A percentile compares a stretch with the other conserved stretches of the same genome.
These are phyloP conservation scores for Malbranchea zuffiana DNA, from an alignment of 2,329 filamentous ascomycete species.

Conservation along the genomic window DNA sequence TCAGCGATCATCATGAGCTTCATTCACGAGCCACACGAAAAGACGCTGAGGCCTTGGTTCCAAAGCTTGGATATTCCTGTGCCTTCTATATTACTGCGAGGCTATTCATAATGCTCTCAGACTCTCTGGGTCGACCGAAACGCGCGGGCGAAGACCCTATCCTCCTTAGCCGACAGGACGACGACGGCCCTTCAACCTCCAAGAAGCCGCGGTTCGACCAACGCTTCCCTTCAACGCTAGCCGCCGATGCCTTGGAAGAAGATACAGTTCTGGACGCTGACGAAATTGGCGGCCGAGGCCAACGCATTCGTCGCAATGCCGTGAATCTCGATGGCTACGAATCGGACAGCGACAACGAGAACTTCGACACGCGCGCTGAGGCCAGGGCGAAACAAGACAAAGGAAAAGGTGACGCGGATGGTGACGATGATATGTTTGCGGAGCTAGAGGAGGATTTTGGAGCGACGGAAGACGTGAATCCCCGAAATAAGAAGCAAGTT, in stretches of 20 bases:
- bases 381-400: conserved; percentile 39
- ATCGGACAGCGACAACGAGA: conserved; percentile 83
- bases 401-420: conserved; percentile 32
- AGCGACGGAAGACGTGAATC: conserved; percentile 43
- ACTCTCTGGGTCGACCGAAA: conserved; percentile 64
- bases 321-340: conserved; percentile 97
- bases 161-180: conserved; percentile 55
- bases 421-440: conserved; percentile 71
- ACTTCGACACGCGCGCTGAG: conserved; percentile 65
- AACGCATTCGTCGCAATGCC: conserved; percentile 75
- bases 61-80: neutral
- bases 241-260: conserved; percentile 66
- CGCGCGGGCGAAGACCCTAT: conserved; percentile 72
- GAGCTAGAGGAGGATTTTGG: conserved; percentile 50
- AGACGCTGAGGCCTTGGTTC: too few species aligned
- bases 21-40: too few species aligned
- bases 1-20: too few species aligned
- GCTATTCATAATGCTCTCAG: conserved; percentile 38
- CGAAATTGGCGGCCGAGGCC: conserved; percentile 66
- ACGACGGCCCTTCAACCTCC: conserved; percentile 37
- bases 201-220: conserved; percentile 90
- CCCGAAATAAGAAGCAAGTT: conserved; percentile 48
- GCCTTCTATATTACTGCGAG: neutral
- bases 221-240: conserved; percentile 85
- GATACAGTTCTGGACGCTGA: conserved; percentile 69